phyloP scores from a whole-genome alignment of 331 rosid genomes.

The Prunus yedoensis region DNA sequence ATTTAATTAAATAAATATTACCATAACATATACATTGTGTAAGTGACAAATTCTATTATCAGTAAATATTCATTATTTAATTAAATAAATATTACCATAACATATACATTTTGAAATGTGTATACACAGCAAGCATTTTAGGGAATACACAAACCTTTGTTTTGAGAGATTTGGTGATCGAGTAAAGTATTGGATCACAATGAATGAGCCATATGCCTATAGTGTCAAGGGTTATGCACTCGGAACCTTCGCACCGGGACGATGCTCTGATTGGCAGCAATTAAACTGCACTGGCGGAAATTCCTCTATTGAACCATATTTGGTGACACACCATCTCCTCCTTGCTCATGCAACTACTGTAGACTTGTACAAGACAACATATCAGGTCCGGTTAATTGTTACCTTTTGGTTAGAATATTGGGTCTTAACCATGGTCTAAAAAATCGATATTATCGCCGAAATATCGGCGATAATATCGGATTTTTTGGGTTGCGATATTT shows the following conservation, averaged over 20 bases:
- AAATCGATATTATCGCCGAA: too few relatives aligned
- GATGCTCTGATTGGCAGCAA: conserved; percentile 27
- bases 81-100: too few relatives aligned
- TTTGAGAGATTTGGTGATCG: conserved; percentile 26
- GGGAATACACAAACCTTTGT: conserved; percentile 20
- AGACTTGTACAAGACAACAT: conserved; percentile 8
- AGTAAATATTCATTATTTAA: too few relatives aligned
- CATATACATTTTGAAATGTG: background rate
- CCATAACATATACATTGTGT: too few relatives aligned
- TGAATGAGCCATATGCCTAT: conserved; percentile 30
- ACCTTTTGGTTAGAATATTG: background rate
- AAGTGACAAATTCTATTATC: too few relatives aligned
- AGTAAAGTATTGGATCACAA: conserved; percentile 36
- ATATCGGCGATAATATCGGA: too few relatives aligned
- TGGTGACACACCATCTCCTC: conserved; percentile 17
- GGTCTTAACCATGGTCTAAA: too few relatives aligned
- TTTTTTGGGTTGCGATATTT: too few relatives aligned
- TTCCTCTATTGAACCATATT: conserved; percentile 30
- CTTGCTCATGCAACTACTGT: conserved; percentile 34
- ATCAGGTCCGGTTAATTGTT: conserved; percentile 10
- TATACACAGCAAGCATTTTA: conserved; percentile 7
- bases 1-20: background rate
- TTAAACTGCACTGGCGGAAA: conserved; percentile 26
- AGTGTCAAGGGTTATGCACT: conserved; percentile 14
- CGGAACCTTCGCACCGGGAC: conserved; percentile 9